Conservation (phyloP, 345 rosid species). For the Rubroshorea leprosula region DNA sequence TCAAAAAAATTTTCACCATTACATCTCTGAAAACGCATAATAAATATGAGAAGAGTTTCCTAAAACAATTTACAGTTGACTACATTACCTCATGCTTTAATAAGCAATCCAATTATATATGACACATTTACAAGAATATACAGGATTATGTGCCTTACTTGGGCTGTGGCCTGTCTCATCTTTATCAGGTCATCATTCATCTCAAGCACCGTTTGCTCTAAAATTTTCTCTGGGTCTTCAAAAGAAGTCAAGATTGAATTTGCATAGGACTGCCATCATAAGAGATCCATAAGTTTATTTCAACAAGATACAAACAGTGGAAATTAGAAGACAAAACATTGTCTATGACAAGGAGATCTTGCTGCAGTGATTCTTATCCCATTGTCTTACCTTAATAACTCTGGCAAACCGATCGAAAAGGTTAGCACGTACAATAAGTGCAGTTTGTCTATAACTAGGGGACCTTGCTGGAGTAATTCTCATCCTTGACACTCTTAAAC, state of each 20-base stretch:
- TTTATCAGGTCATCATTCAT: constrained; percentile 78
- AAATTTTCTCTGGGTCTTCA: constrained; percentile 79
- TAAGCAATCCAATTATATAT: background rate
- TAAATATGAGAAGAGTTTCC: background rate
- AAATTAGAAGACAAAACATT: too few species aligned
- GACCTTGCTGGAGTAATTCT: constrained; percentile 21
- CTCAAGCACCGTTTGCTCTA: constrained; percentile 73
- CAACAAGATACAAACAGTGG: too few species aligned
- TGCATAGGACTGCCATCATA: constrained; percentile 64
- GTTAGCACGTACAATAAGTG: constrained; percentile 50
- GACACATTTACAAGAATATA: background rate
- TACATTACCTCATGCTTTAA: background rate
- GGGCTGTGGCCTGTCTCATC: constrained; percentile 88
- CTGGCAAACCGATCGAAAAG: constrained; percentile 70
- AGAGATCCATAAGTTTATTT: background rate
- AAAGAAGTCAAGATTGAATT: constrained; percentile 59
- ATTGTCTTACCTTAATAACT: constrained; percentile 54
- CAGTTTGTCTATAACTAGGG: constrained; percentile 33
- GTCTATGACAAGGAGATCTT: too few species aligned
- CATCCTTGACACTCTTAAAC: constrained; percentile 22
- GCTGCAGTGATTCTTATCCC: too few species aligned
- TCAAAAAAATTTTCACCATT: background rate
- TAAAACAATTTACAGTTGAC: background rate
- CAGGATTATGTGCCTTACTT: constrained; percentile 31
- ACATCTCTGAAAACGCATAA: background rate